These are phyloP conservation scores for Dissophora ornata DNA, from an alignment of 192 early-diverging fungal species.

Conservation along the genomic window DNA sequence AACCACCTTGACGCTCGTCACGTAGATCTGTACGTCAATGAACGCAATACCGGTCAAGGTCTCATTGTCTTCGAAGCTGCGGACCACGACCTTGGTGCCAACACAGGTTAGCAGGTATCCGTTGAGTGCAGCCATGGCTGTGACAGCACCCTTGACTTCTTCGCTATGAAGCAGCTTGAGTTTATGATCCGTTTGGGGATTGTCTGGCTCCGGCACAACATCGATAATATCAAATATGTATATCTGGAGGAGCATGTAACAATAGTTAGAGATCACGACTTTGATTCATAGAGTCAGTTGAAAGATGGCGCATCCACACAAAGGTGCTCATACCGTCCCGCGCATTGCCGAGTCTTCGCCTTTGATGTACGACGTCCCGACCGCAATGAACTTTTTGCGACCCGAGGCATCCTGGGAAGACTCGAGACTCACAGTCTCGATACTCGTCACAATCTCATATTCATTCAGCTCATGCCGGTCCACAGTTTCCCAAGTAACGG, in stretches of 20 bases:
- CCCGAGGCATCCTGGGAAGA: slow-evolving; percentile 88
- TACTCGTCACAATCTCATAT: slow-evolving; percentile 84
- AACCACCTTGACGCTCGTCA: slow-evolving; percentile 80
- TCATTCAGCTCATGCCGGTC: slow-evolving; percentile 81
- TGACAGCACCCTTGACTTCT: slow-evolving; percentile 90
- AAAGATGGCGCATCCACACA: too few relatives aligned
- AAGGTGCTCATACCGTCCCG: slow-evolving; percentile 72
- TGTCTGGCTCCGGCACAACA: slow-evolving; percentile 94
- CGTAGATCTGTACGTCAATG: slow-evolving; percentile 92
- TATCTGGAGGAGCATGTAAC: slow-evolving; percentile 60
- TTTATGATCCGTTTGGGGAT: slow-evolving; percentile 93
- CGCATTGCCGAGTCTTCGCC: slow-evolving; percentile 93
- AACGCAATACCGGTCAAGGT: slow-evolving; percentile 92
- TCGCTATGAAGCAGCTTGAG: slow-evolving; percentile 85
- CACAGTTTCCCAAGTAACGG: slow-evolving; percentile 94
- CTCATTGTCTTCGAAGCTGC: slow-evolving; percentile 85
- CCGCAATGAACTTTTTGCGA: slow-evolving; percentile 84
- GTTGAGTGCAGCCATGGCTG: slow-evolving; percentile 84
- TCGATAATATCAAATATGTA: slow-evolving; percentile 95
- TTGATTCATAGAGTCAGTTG: too few relatives aligned
- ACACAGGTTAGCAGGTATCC: slow-evolving; percentile 89
- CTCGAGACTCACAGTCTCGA: slow-evolving; percentile 84
- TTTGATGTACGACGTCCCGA: slow-evolving; percentile 87
- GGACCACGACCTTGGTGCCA: slow-evolving; percentile 89
- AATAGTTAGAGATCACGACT: too few relatives aligned